These are phyloP conservation scores for Populus hybrid DNA, from an alignment of 441 rosid species.

Conservation along the genomic window DNA sequence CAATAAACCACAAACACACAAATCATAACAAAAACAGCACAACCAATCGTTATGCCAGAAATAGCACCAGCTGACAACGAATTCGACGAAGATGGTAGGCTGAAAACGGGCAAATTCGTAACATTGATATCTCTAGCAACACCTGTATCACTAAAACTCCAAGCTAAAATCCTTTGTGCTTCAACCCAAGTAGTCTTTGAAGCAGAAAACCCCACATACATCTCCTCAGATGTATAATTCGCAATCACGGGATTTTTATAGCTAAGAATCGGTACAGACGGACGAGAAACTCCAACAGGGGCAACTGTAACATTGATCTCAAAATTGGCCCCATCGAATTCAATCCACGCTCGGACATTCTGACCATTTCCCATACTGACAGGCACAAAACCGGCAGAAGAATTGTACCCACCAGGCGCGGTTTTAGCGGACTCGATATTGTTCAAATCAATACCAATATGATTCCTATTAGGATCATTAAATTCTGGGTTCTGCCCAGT, in stretches of 20 bases:
- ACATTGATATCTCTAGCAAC: constrained; percentile 53
- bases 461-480: constrained; percentile 62
- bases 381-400: constrained; percentile 48
- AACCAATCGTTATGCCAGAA: constrained; percentile 61
- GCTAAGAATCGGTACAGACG: constrained; percentile 51
- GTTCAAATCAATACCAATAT: constrained; percentile 72
- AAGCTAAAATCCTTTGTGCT: constrained; percentile 59
- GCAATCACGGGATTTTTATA: constrained; percentile 52
- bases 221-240: constrained; percentile 59
- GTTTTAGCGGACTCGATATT: constrained; percentile 36
- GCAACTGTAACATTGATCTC: constrained; percentile 70
- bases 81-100: constrained; percentile 46
- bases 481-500: constrained; percentile 59
- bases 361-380: constrained; percentile 63
- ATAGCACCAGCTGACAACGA: constrained; percentile 43
- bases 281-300: constrained; percentile 57
- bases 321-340: constrained; percentile 51
- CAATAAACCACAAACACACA: constrained; percentile 45
- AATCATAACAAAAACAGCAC: constrained; percentile 40
- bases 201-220: constrained; percentile 76
- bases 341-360: constrained; percentile 84
- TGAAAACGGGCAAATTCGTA: constrained; percentile 53
- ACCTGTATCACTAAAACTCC: constrained; percentile 75
- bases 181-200: constrained; percentile 83
- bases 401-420: constrained; percentile 46